Conservation (phyloP, 768 basidiomycete genomes). For the Postia placenta region DNA sequence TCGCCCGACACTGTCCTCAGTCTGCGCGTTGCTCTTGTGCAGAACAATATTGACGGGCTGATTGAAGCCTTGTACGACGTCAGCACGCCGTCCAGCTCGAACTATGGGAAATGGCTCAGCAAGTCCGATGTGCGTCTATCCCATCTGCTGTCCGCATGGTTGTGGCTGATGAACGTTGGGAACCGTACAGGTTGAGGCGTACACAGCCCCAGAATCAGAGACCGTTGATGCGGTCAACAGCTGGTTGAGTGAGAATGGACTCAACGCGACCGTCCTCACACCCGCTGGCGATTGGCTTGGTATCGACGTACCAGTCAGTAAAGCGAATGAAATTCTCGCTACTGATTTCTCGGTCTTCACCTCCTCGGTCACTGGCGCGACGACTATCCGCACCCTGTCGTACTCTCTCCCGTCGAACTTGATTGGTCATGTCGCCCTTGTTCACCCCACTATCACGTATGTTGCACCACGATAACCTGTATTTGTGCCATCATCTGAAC, state of each 20-base stretch:
- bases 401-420: slow-evolving; percentile 30
- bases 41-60: too few species aligned
- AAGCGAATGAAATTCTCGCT: slow-evolving; percentile 28
- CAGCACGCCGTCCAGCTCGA: too few species aligned
- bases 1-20: too few species aligned
- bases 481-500: neutral
- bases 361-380: slow-evolving; percentile 21
- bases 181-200: slow-evolving; percentile 8
- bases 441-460: slow-evolving; percentile 26
- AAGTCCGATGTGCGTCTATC: too few species aligned
- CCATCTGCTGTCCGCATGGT: too few species aligned
- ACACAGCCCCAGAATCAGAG: slow-evolving; percentile 16
- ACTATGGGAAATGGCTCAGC: too few species aligned
- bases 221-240: slow-evolving; percentile 19
- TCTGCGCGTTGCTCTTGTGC: too few species aligned
- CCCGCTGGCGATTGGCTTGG: too few species aligned
- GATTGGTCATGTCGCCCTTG: slow-evolving; percentile 22
- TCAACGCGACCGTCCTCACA: slow-evolving; percentile 17
- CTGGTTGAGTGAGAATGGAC: slow-evolving; percentile 21
- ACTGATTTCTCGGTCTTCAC: slow-evolving; percentile 29
- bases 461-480: neutral
- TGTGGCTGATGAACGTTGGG: too few species aligned
- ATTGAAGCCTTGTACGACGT: too few species aligned
- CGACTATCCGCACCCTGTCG: slow-evolving; percentile 28
- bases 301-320: slow-evolving; percentile 24